Evolutionary conservation across 768 basidiomycete species (phyloP), one percentile per base, ranked within the genome.

Genomic region (Boletus rufocinnamomeus): DNA sequence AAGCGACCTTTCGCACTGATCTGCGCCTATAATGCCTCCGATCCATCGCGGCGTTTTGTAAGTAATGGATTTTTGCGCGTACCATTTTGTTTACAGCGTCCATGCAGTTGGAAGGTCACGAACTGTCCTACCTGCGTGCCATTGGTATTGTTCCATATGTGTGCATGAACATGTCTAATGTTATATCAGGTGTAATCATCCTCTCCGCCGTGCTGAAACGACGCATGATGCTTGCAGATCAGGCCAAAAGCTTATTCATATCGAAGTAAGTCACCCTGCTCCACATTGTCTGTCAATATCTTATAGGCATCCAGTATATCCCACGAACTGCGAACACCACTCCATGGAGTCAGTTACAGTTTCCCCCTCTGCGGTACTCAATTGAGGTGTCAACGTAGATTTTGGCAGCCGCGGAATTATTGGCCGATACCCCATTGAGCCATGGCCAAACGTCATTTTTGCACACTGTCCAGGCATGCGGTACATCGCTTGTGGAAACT

Each of bases 401-500:
- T 62, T 76, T 95, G 34, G 94, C 94, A 4, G 91, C 94, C 4
- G 93, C 93, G 13, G 95, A 98, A 66, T 77, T 98, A n/a, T 79
- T 98, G 25, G 82, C 83, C 48, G 95, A 96, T 47, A 96, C 91
- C 14, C 68, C 80, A n/a, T 76, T 98, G 34, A 89, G 85, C 66
- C 85, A 89, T 48, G 86, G 86, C 14, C 95, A 98, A 71, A 70
- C 77, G 11, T 93, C 94, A 0, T 96, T 94, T 77, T 75, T 97
- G 50, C 90, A 94, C 68, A 97, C 95, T 0, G 91, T 97, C 1
- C 91, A 95, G 71, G 94, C 93, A 7, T 97, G 95, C 68, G 95
- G 94, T 16, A 95, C 89, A n/a, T 93, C 93, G 1, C 81, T 98
- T 1, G 92, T 95, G 43, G 95, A 98, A 76, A 96, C 95, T 0